Evolutionary conservation across 495 filamentous ascomycete species (phyloP).

Genomic region (Xylaria nigripes): DNA sequence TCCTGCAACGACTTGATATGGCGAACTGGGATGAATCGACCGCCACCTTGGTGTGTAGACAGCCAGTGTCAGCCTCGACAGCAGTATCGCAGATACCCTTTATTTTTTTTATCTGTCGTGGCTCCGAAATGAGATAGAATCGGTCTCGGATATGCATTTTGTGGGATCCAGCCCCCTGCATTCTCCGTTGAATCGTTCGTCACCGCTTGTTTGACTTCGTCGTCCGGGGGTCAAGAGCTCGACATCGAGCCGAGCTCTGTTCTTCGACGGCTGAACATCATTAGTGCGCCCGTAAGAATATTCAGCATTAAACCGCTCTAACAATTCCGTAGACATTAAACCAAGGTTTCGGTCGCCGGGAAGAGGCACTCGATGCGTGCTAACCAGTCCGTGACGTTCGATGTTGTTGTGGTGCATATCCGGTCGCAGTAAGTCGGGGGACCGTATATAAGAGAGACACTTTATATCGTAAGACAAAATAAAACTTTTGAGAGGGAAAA

Average conservation of each 20-base stretch:
- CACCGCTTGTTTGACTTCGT: constrained; percentile 20
- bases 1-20: constrained; percentile 24
- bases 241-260: constrained; percentile 32
- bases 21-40: constrained; percentile 15
- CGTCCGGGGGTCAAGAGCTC: constrained; percentile 24
- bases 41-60: constrained; percentile 34
- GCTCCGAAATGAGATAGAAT: constrained; percentile 27
- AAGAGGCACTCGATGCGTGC: constrained; percentile 22
- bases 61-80: constrained; percentile 39
- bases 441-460: constrained; percentile 33
- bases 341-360: constrained; percentile 19
- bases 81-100: constrained; percentile 32
- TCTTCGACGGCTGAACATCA: constrained; percentile 22
- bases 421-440: constrained; percentile 24
- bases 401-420: constrained; percentile 13
- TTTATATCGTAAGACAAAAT: constrained; percentile 32
- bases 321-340: constrained; percentile 40
- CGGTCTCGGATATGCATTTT: constrained; percentile 22
- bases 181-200: constrained; percentile 23
- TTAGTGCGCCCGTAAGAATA: constrained; percentile 27
- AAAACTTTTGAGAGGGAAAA: constrained; percentile 14
- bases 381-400: constrained; percentile 2
- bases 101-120: constrained; percentile 12
- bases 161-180: constrained; percentile 19
- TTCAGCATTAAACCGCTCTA: constrained; percentile 37